These are phyloP conservation scores for Pouteria campechiana DNA, from an alignment of 179 eudicot genomes.

Conservation along the genomic window DNA sequence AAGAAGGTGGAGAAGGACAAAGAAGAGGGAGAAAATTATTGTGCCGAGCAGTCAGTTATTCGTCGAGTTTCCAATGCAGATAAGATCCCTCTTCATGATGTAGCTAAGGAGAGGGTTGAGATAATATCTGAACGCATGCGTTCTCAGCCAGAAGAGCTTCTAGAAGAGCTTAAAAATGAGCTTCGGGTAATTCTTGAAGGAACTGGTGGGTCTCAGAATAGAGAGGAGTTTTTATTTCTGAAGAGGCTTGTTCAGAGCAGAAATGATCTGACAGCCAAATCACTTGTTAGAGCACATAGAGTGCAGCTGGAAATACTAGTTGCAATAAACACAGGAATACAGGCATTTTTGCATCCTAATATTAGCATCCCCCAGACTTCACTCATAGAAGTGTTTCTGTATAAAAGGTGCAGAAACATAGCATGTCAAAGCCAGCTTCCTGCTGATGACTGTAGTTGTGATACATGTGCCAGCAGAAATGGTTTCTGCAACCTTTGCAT, in stretches of 20 bases:
- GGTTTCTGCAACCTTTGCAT: conserved; percentile 96
- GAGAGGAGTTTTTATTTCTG: conserved; percentile 61
- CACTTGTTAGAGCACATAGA: conserved; percentile 53
- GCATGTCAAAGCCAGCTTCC: conserved; percentile 85
- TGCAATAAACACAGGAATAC: conserved; percentile 81
- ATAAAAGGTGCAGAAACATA: conserved; percentile 83
- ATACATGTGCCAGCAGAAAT: conserved; percentile 54
- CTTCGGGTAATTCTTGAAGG: conserved; percentile 83
- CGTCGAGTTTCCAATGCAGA: conserved; percentile 63
- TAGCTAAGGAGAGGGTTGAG: conserved; percentile 76
- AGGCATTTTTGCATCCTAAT: conserved; percentile 87
- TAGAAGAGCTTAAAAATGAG: conserved; percentile 62
- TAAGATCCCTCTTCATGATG: conserved; percentile 53
- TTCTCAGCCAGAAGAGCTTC: conserved; percentile 60
- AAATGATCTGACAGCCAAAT: conserved; percentile 54
- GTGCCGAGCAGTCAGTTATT: conserved; percentile 72
- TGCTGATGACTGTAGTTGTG: conserved; percentile 84
- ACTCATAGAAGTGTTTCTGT: conserved; percentile 70
- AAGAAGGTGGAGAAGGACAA: conserved; percentile 56
- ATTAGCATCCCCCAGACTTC: conserved; percentile 76
- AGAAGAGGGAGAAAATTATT: conserved; percentile 63
- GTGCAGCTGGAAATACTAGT: conserved; percentile 85
- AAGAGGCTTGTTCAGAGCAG: conserved; percentile 71
- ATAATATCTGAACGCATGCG: conserved; percentile 67
- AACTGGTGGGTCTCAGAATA: conserved; percentile 65